phyloP scores from a whole-genome alignment of 2,329 filamentous ascomycete genomes.

The Pyrenophora tritici-repentis region DNA sequence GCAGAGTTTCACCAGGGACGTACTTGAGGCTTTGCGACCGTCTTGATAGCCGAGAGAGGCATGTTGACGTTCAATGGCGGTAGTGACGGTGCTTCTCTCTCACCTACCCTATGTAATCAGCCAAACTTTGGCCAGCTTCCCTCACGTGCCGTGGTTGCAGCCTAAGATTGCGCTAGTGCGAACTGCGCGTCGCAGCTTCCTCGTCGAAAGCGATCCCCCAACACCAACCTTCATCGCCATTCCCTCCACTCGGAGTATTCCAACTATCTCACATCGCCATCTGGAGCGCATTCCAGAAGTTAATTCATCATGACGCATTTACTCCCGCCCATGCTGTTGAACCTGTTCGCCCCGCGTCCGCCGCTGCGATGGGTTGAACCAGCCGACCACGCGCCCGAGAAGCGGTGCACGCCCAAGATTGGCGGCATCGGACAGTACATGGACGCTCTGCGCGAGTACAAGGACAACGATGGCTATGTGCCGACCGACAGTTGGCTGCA shows the following conservation, averaged over 20 bases:
- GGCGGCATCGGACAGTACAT: slow-evolving; percentile 76
- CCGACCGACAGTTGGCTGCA: slow-evolving; percentile 94
- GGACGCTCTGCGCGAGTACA: slow-evolving; percentile 74
- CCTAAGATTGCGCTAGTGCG: slow-evolving; percentile 30
- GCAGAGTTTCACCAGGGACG: slow-evolving; percentile 20
- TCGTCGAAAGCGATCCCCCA: slow-evolving; percentile 9
- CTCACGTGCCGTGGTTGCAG: slow-evolving; percentile 33
- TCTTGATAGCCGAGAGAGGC: slow-evolving; percentile 57
- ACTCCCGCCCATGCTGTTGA: slow-evolving; percentile 87
- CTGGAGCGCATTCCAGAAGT: slow-evolving; percentile 44
- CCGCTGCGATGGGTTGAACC: slow-evolving; percentile 88
- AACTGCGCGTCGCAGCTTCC: slow-evolving; percentile 23
- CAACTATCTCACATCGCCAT: slow-evolving; percentile 39
- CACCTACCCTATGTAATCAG: not conserved
- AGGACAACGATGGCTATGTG: slow-evolving; percentile 74
- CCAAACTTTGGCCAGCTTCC: slow-evolving; percentile 25
- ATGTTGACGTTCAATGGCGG: slow-evolving; percentile 42
- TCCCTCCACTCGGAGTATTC: slow-evolving; percentile 17
- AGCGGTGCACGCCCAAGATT: slow-evolving; percentile 75
- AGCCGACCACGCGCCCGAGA: slow-evolving; percentile 79
- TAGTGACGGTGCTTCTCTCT: slow-evolving; percentile 6
- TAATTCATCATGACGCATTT: slow-evolving; percentile 82
- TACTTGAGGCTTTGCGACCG: slow-evolving; percentile 62
- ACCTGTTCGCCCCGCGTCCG: slow-evolving; percentile 93
- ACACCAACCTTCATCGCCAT: slow-evolving; percentile 24